phyloP scores from a whole-genome alignment of 495 filamentous ascomycete species.

The Lasiosphaeria miniovina region DNA sequence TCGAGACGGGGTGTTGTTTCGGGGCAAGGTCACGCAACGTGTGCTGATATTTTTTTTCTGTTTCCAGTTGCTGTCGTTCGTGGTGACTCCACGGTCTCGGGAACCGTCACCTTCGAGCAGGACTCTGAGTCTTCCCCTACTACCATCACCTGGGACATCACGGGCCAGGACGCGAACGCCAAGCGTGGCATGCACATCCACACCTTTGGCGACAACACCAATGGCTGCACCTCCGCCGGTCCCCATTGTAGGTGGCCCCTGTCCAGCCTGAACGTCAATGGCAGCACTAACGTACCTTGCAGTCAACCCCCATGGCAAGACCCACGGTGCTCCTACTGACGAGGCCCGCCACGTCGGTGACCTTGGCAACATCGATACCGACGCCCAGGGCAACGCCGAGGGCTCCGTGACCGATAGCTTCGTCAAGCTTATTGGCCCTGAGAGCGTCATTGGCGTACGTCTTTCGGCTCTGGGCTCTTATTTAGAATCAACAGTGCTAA shows the following conservation, averaged over 20 bases:
- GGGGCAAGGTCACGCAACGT: too few species aligned
- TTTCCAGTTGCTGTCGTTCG: conserved; percentile 85
- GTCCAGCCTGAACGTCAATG: neutral
- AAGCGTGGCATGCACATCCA: conserved; percentile 97
- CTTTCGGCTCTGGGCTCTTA: neutral
- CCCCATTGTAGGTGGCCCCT: conserved; percentile 74
- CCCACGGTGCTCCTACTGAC: conserved; percentile 83
- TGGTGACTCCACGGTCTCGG: conserved; percentile 89
- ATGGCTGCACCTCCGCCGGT: conserved; percentile 96
- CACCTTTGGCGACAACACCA: conserved; percentile 99
- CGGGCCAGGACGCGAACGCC: conserved; percentile 88
- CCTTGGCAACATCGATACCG: conserved; percentile 93
- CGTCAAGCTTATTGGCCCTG: conserved; percentile 89
- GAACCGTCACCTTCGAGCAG: conserved; percentile 95
- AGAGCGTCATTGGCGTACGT: conserved; percentile 93
- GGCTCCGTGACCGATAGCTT: conserved; percentile 72
- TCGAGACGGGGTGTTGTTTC: too few species aligned
- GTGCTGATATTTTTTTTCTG: neutral
- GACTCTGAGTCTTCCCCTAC: conserved; percentile 73
- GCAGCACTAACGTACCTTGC: conserved; percentile 10
- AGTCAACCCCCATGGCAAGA: conserved; percentile 95
- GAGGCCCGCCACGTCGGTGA: conserved; percentile 91
- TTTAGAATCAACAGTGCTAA: neutral
- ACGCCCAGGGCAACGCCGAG: conserved; percentile 81
- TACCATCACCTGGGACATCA: conserved; percentile 87